Base-by-base conservation (phyloP, 345 rosid genomes). In the Abelmoschus esculentus region DNA sequence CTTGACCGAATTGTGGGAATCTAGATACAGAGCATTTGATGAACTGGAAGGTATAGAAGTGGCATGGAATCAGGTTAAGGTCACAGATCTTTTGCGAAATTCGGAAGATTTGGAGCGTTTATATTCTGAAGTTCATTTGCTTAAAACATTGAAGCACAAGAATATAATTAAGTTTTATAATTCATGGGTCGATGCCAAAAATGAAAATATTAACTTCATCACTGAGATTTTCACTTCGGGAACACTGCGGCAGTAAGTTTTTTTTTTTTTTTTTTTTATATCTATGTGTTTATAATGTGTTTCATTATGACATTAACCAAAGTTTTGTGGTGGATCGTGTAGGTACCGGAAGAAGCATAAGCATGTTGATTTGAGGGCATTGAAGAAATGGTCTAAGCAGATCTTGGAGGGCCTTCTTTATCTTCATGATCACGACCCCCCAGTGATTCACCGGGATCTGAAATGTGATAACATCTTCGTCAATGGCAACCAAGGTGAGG, bases 211-310 rank as follows among this genome's bases (percentile, higher is more conserved):
- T 73, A 93, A 93, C 78, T 83, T 91, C 83, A 95, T 89, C 62
- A 91, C 99, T 3, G 97, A 95, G 83, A 80, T 95, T 67, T 89
- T 95, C 84, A 89, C 96, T 65, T 95, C 99, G 1, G 99, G 99
- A 72, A 87, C 88, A 50, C 75, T 95, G 83, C 81, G 96, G 76
- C 89, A 87, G 97, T 95, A 72, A 79, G 91, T 77, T 56, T 62
- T n/a, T n/a, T n/a, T n/a, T n/a, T n/a, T n/a, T n/a, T n/a, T n/a
- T n/a, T n/a, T n/a, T n/a, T 74, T 52, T 31, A 70, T 61, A 49
- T 56, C 29, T 36, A 44, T 12, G 17, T 57, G 22, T 73, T 40
- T 38, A 40, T 3, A 0, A 14, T 59, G 49, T 11, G 49, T 12
- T 29, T 50, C 53, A 15, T 67, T 52, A n/a, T 72, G 17, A 19